These are phyloP conservation scores for Mycena alexandri DNA, from an alignment of 768 basidiomycete genomes.

Conservation along the genomic window DNA sequence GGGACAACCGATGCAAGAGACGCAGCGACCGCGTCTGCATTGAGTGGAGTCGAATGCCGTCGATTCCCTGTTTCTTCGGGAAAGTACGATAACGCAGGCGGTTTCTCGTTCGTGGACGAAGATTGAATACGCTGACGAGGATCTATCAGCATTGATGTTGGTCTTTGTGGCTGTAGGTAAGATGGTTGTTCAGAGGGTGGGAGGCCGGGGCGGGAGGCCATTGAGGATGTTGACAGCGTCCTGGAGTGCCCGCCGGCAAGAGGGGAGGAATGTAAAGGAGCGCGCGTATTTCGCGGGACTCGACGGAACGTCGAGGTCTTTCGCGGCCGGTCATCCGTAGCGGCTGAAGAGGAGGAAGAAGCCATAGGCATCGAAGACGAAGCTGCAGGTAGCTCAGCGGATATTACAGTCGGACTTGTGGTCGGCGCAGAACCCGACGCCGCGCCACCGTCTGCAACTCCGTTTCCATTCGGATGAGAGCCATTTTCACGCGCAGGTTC, in stretches of 20 bases:
- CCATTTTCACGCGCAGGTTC: conserved; percentile 19
- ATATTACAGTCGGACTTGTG: conserved; percentile 11
- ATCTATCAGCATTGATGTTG: conserved; percentile 32
- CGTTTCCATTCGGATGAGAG: conserved; percentile 14
- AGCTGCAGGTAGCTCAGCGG: conserved; percentile 10
- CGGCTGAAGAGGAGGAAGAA: conserved; percentile 27
- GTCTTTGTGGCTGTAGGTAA: conserved; percentile 28
- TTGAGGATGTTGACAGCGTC: conserved; percentile 44
- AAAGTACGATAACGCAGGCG: conserved; percentile 23
- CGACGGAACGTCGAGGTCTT: conserved; percentile 68
- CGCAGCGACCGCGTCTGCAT: conserved; percentile 31
- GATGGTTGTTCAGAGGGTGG: conserved; percentile 26
- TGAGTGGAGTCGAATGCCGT: conserved; percentile 37
- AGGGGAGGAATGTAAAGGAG: conserved; percentile 50
- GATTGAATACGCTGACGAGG: conserved; percentile 30
- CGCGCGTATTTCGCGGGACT: conserved; percentile 54
- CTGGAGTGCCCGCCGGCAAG: conserved; percentile 45
- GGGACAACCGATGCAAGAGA: conserved; percentile 35
- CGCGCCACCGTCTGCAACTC: conserved; percentile 4
- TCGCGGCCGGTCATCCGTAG: conserved; percentile 38
- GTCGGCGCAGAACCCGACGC: conserved; percentile 6
- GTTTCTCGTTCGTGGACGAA: conserved; percentile 25
- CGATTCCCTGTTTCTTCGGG: conserved; percentile 19
- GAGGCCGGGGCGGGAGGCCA: conserved; percentile 32
- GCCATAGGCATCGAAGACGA: conserved; percentile 16